Evolutionary conservation across 208 protist species (phyloP), one percentile per base, ranked within the genome.

Genomic region (Crithidia bombi): DNA sequence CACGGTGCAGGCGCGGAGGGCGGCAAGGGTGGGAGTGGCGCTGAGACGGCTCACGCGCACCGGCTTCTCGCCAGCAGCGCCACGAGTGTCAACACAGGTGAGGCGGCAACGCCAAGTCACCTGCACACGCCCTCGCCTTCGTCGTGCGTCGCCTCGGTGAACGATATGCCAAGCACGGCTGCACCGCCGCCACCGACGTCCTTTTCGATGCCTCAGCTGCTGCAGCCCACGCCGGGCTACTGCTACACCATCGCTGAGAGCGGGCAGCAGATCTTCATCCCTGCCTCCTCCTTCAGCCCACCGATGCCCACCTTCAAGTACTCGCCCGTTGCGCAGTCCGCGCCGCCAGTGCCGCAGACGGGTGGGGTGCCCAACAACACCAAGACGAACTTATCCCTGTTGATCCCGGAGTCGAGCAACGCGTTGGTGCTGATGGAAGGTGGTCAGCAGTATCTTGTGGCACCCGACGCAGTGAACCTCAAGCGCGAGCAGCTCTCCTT

Each of bases 211-310:
- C 65, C 59, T 11, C 59, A 35, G 19, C 64, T 82, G 0, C 72
- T 78, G 23, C 71, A 72, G 47, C 54, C 79, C 23, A 75, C 69
- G 11, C 70, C 79, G 10, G 70, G 65, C 3, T 80, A 78, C 74
- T 85, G 74, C 69, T 85, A 78, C 66, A 81, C 64, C 4, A 49
- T 85, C 5, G 58, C 47, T 21, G 78, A 75, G 17, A 74, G 69
- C 43, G 75, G 79, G 9, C 79, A 85, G 52, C 63, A 80, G 26
- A 75, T 85, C 39, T 81, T 81, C 46, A 69, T 85, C 39, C 79
- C 79, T 5, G 61, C 70, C 26, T 51, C 63, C 23, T 66, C 69
- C n/a, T 62, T 85, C 64, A 68, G 51, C 44, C 33, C 44, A 4
- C 26, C 69, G 7, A 9, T 49, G 11, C 7, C 46, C 30, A 21